Percentiles rank a stretch among this genome's conserved stretches.
Evolutionary conservation across 352 stramenopile species (phyloP).

Genomic region (Lagenidium giganteum): DNA sequence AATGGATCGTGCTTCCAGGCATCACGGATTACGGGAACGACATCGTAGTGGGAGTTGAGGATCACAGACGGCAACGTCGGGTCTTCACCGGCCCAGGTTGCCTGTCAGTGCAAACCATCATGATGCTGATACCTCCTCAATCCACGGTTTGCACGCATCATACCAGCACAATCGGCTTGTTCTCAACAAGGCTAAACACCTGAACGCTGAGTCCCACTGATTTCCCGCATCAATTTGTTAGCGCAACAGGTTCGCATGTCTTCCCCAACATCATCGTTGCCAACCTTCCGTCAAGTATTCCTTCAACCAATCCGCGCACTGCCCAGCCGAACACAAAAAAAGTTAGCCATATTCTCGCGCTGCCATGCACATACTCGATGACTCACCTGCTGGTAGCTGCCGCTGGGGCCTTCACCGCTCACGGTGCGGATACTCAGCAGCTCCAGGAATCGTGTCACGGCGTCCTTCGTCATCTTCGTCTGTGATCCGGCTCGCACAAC

Average conservation of each 20-base stretch:
- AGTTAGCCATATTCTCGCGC: not conserved
- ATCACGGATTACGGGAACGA: slow-evolving; percentile 88
- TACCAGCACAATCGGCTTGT: slow-evolving; percentile 91
- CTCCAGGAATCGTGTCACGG: slow-evolving; percentile 62
- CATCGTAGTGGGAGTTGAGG: slow-evolving; percentile 96
- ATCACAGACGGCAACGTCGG: slow-evolving; percentile 82
- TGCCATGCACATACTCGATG: slow-evolving; percentile 6
- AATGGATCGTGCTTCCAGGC: slow-evolving; percentile 92
- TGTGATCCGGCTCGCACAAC: no score
- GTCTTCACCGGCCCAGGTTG: slow-evolving; percentile 83
- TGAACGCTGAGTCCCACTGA: slow-evolving; percentile 44
- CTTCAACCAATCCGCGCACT: slow-evolving; percentile 63
- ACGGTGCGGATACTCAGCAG: slow-evolving; percentile 74
- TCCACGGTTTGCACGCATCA: no score
- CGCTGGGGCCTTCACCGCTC: slow-evolving; percentile 61
- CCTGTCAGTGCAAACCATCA: slow-evolving; percentile 15
- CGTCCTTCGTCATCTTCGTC: no score
- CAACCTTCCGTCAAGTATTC: slow-evolving; percentile 45
- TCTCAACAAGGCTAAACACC: slow-evolving; percentile 43
- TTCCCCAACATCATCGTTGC: no score
- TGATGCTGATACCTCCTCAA: no score
- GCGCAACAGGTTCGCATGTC: slow-evolving; percentile 1
- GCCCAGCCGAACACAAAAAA: not conserved
- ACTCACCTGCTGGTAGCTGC: slow-evolving; percentile 56
- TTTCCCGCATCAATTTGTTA: no score